Evolutionary conservation across 208 protist genomes (phyloP).

Genomic region (Balamuthia mandrillaris): DNA sequence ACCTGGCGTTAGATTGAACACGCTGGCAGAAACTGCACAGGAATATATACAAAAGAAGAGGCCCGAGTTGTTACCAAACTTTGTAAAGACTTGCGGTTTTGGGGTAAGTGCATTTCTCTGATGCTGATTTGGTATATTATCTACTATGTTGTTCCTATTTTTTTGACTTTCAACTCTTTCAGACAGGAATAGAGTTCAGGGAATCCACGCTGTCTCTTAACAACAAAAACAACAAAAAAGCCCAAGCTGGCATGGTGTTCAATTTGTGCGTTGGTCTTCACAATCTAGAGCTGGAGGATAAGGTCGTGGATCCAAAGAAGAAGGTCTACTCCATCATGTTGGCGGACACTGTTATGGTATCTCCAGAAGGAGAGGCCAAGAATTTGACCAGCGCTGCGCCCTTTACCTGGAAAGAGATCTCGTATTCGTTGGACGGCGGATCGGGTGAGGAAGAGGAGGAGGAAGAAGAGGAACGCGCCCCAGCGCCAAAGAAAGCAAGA

Average conservation of each 20-base stretch:
- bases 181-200: slow-evolving; percentile 71
- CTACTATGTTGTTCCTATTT: background rate
- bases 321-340: slow-evolving; percentile 51
- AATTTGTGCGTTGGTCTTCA: slow-evolving; percentile 51
- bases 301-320: slow-evolving; percentile 43
- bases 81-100: slow-evolving; percentile 49
- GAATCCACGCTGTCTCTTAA: slow-evolving; percentile 55
- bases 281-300: slow-evolving; percentile 28
- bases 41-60: slow-evolving; percentile 41
- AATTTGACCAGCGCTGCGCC: background rate
- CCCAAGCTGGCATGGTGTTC: slow-evolving; percentile 54
- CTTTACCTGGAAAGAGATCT: background rate
- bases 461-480: background rate
- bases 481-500: slow-evolving; percentile 26
- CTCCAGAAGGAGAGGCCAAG: background rate
- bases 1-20: slow-evolving; percentile 30
- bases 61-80: slow-evolving; percentile 32
- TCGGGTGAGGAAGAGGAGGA: background rate
- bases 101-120: slow-evolving; percentile 37
- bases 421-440: background rate
- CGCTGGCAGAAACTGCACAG: slow-evolving; percentile 38
- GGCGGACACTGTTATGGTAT: slow-evolving; percentile 66
- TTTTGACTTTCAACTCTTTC: background rate
- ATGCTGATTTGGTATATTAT: background rate
- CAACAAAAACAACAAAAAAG: slow-evolving; percentile 44